Evolutionary conservation across 2,329 filamentous ascomycete species (phyloP).

Genomic region (Fusarium scirpi): DNA sequence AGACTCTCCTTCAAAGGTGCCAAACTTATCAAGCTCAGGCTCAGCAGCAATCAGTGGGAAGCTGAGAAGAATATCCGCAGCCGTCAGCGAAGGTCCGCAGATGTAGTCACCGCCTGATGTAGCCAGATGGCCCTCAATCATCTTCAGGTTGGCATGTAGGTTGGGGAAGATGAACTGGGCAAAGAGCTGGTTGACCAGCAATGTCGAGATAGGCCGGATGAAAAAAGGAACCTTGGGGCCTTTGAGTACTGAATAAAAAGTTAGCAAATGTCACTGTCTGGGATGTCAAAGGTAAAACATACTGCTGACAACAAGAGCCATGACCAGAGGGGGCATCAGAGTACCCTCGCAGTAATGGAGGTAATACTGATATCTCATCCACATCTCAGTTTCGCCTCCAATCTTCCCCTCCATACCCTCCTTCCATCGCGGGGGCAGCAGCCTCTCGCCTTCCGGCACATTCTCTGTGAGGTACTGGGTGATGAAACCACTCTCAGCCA

Average conservation of each 20-base stretch:
- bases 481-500: constrained; percentile 87
- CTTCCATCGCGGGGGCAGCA: constrained; percentile 67
- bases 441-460: constrained; percentile 58
- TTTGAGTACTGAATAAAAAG: constrained; percentile 55
- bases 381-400: constrained; percentile 71
- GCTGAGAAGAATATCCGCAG: constrained; percentile 66
- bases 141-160: constrained; percentile 59
- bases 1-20: constrained; percentile 56
- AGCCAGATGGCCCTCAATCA: constrained; percentile 63
- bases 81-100: constrained; percentile 62
- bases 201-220: constrained; percentile 63
- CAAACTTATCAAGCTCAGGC: constrained; percentile 55
- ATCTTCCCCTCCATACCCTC: constrained; percentile 68
- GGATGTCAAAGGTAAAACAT: constrained; percentile 40
- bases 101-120: constrained; percentile 61
- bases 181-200: constrained; percentile 58
- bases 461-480: constrained; percentile 84
- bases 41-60: constrained; percentile 63
- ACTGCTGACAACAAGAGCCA: constrained; percentile 70
- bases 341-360: constrained; percentile 90
- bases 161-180: constrained; percentile 61
- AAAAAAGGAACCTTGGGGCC: constrained; percentile 63
- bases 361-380: constrained; percentile 72
- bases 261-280: not conserved
- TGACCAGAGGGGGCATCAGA: constrained; percentile 78